These are phyloP conservation scores for Alternaria tenuissima DNA, from an alignment of 2,329 filamentous ascomycete genomes.

Conservation along the genomic window DNA sequence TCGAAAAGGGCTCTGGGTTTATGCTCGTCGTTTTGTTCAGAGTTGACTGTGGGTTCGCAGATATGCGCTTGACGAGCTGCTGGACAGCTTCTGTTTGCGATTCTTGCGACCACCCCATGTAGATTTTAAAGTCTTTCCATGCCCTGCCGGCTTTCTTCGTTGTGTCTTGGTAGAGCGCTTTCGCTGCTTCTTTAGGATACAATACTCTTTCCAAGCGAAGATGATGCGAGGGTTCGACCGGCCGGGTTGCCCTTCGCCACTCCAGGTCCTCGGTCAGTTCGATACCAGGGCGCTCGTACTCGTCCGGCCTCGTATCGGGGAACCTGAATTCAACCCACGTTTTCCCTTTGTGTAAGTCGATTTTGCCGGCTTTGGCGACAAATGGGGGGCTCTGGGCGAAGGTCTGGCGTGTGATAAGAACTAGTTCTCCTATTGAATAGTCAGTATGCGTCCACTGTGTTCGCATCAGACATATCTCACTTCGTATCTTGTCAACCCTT, in stretches of 20 bases:
- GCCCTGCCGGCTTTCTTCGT: slow-evolving; percentile 26
- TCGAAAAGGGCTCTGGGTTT: slow-evolving; percentile 14
- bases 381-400: slow-evolving; percentile 42
- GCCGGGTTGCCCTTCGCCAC: slow-evolving; percentile 42
- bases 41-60: slow-evolving; percentile 13
- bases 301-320: slow-evolving; percentile 58
- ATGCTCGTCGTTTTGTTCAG: slow-evolving; percentile 12
- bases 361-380: slow-evolving; percentile 46
- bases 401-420: slow-evolving; percentile 43
- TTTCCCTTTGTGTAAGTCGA: slow-evolving; percentile 52
- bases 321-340: slow-evolving; percentile 60
- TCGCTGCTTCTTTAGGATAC: slow-evolving; percentile 30
- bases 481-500: slow-evolving; percentile 51
- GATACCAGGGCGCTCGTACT: slow-evolving; percentile 58
- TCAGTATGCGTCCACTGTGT: slow-evolving; percentile 10
- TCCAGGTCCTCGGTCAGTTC: slow-evolving; percentile 52
- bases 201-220: slow-evolving; percentile 43
- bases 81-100: slow-evolving; percentile 22
- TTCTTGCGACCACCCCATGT: slow-evolving; percentile 37
- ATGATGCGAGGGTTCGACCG: slow-evolving; percentile 47
- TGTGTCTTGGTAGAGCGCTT: slow-evolving; percentile 35
- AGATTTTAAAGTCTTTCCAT: slow-evolving; percentile 36
- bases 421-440: slow-evolving; percentile 45
- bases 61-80: slow-evolving; percentile 20
- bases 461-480: slow-evolving; percentile 25